Evolutionary conservation across 208 protist species (phyloP).

Genomic region (Perkinsela sp.): DNA sequence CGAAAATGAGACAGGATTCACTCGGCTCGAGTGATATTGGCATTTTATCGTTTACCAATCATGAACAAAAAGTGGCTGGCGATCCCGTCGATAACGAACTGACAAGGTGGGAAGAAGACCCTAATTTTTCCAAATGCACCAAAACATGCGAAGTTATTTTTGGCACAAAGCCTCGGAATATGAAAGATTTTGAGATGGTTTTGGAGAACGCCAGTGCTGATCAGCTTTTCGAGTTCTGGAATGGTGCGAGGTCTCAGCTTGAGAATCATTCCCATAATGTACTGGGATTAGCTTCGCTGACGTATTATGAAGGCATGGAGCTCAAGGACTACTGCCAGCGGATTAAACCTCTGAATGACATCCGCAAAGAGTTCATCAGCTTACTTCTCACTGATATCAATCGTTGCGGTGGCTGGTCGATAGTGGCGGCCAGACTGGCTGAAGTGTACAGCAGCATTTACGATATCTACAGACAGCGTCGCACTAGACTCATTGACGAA

Average conservation of each 20-base stretch:
- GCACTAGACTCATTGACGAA: background rate
- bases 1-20: background rate
- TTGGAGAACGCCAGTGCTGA: background rate
- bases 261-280: background rate
- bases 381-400: background rate
- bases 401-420: background rate
- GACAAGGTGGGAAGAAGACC: background rate
- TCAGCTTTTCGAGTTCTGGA: background rate
- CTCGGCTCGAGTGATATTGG: background rate
- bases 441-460: background rate
- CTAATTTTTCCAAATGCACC: background rate
- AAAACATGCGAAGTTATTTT: background rate
- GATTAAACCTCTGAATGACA: background rate
- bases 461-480: background rate
- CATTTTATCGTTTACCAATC: background rate
- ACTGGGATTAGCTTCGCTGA: background rate
- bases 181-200: background rate
- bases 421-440: background rate
- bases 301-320: background rate
- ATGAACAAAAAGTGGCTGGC: background rate
- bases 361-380: background rate
- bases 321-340: background rate
- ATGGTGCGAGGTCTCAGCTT: background rate
- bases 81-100: background rate
- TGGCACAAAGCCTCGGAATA: background rate